Base-by-base conservation (phyloP, 2,329 filamentous ascomycete genomes). In the Aspergillus quadricinctus region DNA sequence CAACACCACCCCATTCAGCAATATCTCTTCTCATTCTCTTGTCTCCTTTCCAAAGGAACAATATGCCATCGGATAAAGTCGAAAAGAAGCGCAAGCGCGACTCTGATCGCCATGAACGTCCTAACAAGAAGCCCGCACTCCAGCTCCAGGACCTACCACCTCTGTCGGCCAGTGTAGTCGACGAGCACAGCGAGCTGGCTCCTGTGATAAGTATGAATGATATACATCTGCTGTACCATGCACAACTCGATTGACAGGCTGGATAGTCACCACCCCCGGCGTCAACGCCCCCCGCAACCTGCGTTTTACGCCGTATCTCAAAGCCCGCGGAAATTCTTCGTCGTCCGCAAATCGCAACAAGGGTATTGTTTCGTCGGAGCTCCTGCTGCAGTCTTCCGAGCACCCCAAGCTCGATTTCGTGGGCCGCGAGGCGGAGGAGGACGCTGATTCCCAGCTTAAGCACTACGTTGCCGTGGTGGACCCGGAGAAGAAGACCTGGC, bases 391-490 rank as follows among this genome's bases (percentile, higher is more conserved):
- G 58, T 84, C 84, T 5, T 84, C 83, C 27, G 74, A 80, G 50
- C 84, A 87, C 61, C 75, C 81, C 14, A 82, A 80, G 52, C 76
- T 87, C 53, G 83, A 87, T 69, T 87, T 85, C 63, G 76, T 77
- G 21, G 84, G 81, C 23, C 75, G 74, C 37, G 77, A 79, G 63
- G 74, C 73, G 28, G 77, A 79, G 57, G 78, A 82, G 54, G 74
- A 77, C 43, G 75, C 78, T 50, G 79, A 84, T 56, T 78, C 77
- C 29, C 72, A 80, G 57, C 69, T 83, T 55, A 81, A 81, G 61
- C 83, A 87, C 71, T 88, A 87, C 62, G 69, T 86, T 57, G 84
- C 81, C 52, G 75, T 87, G 46, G 84, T 80, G 62, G 83, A 88
- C 59, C 81, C 82, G 0, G 70, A 75, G 27, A 77, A 76, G 4